phyloP scores from a whole-genome alignment of 78 protist species.

The Polysphondylium violaceum region DNA sequence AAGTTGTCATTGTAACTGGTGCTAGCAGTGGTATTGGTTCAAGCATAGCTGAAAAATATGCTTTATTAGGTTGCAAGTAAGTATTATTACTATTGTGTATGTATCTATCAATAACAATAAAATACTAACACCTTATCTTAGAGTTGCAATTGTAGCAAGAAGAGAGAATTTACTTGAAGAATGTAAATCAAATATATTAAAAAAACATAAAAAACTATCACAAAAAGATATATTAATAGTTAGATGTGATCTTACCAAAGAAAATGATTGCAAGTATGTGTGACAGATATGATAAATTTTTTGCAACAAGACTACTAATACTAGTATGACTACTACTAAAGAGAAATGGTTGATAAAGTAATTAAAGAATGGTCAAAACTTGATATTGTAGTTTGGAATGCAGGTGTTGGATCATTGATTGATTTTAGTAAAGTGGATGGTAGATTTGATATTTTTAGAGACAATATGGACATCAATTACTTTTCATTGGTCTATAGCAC shows the following conservation, averaged over 20 bases:
- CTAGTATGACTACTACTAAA: background rate
- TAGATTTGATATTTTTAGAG: constrained; percentile 47
- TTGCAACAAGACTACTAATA: background rate
- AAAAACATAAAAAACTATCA: background rate
- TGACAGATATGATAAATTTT: too few species aligned
- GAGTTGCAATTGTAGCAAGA: constrained; percentile 74
- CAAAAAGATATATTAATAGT: constrained; percentile 9
- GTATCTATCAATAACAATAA: background rate
- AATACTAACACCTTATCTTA: background rate
- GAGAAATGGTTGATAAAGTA: constrained; percentile 42
- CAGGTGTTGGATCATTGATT: constrained; percentile 69
- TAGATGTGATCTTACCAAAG: constrained; percentile 24
- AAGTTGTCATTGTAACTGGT: constrained; percentile 74
- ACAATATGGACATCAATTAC: constrained; percentile 83
- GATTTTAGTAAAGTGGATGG: constrained; percentile 39
- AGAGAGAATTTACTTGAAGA: constrained; percentile 29
- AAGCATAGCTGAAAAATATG: constrained; percentile 40
- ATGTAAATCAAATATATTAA: background rate
- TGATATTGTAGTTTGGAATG: constrained; percentile 80
- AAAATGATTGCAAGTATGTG: constrained; percentile 21
- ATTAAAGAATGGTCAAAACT: constrained; percentile 19
- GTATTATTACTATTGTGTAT: constrained; percentile 1
- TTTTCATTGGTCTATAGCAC: constrained; percentile 78
- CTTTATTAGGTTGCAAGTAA: constrained; percentile 43
- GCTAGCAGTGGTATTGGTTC: constrained; percentile 77